A percentile compares a stretch with the other conserved stretches of the same genome.
phyloP scores from a whole-genome alignment of 2,329 filamentous ascomycete species.

The Pestalotiopsis fici region DNA sequence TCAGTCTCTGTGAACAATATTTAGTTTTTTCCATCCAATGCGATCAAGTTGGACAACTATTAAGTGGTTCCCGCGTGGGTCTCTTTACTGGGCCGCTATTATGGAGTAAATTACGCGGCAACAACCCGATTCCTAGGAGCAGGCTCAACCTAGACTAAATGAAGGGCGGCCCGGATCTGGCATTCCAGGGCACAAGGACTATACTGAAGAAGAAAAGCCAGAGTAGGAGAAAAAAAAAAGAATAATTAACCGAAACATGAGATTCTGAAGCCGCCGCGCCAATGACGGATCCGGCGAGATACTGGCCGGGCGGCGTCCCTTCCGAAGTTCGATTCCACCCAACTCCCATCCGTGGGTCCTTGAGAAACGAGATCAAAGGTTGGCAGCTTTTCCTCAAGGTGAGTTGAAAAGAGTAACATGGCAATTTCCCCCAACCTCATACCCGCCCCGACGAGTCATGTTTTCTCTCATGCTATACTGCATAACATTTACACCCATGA shows the following conservation, averaged over 20 bases:
- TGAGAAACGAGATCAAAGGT: neutral
- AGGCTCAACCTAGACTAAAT: neutral
- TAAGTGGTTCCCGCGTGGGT: neutral
- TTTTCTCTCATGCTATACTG: neutral
- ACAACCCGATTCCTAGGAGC: neutral
- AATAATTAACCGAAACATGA: neutral
- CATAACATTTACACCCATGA: too few relatives aligned
- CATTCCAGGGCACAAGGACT: neutral
- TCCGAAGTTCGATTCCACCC: neutral
- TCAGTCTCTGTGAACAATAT: neutral
- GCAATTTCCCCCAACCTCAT: too few relatives aligned
- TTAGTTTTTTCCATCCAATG: neutral
- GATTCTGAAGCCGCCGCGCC: neutral
- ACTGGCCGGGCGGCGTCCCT: slow-evolving; percentile 1
- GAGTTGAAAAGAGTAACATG: too few relatives aligned
- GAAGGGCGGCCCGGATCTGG: neutral
- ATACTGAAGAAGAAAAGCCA: neutral
- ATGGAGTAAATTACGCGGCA: neutral
- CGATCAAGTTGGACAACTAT: neutral
- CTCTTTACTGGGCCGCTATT: neutral
- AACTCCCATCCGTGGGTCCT: neutral
- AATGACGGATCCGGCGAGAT: neutral
- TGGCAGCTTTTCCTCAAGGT: slow-evolving; percentile 1
- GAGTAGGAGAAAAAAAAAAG: neutral
- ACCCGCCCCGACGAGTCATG: neutral